These are phyloP conservation scores for Iris macrosiphon DNA, from an alignment of 106 monocot species.

Conservation along the genomic window DNA sequence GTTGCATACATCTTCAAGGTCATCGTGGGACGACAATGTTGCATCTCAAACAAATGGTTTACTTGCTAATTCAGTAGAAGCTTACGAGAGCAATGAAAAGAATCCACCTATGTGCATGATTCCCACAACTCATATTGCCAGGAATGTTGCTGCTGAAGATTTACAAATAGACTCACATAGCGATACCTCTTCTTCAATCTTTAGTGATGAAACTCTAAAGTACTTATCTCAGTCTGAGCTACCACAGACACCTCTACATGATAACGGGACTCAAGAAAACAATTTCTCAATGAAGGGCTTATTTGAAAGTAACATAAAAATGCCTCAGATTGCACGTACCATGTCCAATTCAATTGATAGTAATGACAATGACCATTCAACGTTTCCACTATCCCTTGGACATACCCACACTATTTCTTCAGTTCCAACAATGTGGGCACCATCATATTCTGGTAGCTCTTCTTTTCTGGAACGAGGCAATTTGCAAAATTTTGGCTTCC, in stretches of 20 bases:
- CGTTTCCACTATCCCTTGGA: conserved; percentile 23
- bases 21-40: conserved; percentile 25
- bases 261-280: conserved; percentile 4
- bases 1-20: conserved; percentile 15
- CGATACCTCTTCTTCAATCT: conserved; percentile 10
- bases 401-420: conserved; percentile 21
- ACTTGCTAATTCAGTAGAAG: conserved; percentile 14
- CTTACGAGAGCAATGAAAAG: conserved; percentile 16
- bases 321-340: conserved; percentile 10
- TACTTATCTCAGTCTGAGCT: conserved; percentile 12
- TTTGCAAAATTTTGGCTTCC: conserved; percentile 23
- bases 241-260: background rate
- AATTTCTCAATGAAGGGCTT: conserved; percentile 10
- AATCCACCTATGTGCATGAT: conserved; percentile 14
- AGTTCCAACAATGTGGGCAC: conserved; percentile 26
- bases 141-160: conserved; percentile 11
- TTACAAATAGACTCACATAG: background rate
- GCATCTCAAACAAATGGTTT: conserved; percentile 23
- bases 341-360: conserved; percentile 30
- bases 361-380: conserved; percentile 18
- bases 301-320: conserved; percentile 5
- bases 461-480: conserved; percentile 13
- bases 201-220: conserved; percentile 17
- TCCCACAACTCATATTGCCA: conserved; percentile 17
- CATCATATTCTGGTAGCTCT: conserved; percentile 19